Conservation (phyloP, 768 basidiomycete genomes). For the Kwoniella bestiolae region DNA sequence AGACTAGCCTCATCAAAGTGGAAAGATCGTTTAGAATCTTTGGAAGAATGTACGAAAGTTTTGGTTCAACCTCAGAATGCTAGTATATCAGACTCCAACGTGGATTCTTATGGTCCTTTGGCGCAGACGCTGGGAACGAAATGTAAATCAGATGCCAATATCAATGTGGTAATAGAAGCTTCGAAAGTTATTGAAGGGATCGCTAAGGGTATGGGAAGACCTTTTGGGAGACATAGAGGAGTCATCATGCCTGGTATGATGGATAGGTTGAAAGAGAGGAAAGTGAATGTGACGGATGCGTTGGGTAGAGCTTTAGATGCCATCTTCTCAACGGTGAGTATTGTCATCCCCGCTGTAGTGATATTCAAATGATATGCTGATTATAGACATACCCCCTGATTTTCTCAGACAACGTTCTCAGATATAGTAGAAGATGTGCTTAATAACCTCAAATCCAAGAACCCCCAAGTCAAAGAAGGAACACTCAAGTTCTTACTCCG, state of each 20-base stretch:
- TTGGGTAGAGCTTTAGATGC: slow-evolving; percentile 88
- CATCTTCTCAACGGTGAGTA: slow-evolving; percentile 75
- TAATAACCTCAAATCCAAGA: slow-evolving; percentile 79
- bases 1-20: slow-evolving; percentile 88
- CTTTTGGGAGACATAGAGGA: slow-evolving; percentile 77
- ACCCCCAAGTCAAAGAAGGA: slow-evolving; percentile 94
- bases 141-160: slow-evolving; percentile 86
- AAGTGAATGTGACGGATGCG: slow-evolving; percentile 83
- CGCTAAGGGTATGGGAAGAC: slow-evolving; percentile 74
- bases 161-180: slow-evolving; percentile 90
- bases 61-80: slow-evolving; percentile 65
- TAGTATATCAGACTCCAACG: slow-evolving; percentile 70
- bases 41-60: slow-evolving; percentile 78
- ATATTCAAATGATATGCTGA: too few species aligned
- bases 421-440: slow-evolving; percentile 84
- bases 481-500: slow-evolving; percentile 84
- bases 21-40: slow-evolving; percentile 89
- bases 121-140: slow-evolving; percentile 75
- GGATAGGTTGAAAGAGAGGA: slow-evolving; percentile 91
- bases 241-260: slow-evolving; percentile 75
- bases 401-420: slow-evolving; percentile 69
- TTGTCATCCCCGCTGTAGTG: background rate
- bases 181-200: slow-evolving; percentile 82
- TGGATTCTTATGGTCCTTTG: slow-evolving; percentile 75
- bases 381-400: background rate